Conservation (phyloP, 2,329 filamentous ascomycete genomes). For the Aspergillus ustus region DNA sequence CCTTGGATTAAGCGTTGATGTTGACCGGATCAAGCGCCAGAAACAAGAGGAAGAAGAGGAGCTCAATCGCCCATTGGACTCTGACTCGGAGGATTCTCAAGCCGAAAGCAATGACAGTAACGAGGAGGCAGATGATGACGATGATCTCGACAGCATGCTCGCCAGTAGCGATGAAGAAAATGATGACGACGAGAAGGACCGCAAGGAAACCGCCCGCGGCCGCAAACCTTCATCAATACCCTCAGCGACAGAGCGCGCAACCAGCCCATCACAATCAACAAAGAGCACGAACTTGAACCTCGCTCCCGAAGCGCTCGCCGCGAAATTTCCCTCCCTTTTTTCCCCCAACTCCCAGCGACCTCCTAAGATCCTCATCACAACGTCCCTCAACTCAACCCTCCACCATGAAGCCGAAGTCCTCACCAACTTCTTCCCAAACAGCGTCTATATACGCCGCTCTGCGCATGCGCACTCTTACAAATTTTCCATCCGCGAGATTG, state of each 20-base stretch:
- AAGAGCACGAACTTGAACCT: conserved; percentile 64
- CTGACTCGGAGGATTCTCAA: conserved; percentile 42
- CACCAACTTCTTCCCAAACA: conserved; percentile 79
- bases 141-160: conserved; percentile 78
- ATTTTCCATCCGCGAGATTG: conserved; percentile 90
- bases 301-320: conserved; percentile 63
- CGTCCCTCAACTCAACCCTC: conserved; percentile 83
- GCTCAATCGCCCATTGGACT: conserved; percentile 40
- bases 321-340: conserved; percentile 66
- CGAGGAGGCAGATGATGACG: conserved; percentile 47
- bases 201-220: conserved; percentile 45
- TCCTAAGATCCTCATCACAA: conserved; percentile 92
- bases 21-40: conserved; percentile 54
- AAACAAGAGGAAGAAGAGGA: conserved; percentile 52
- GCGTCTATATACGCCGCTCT: conserved; percentile 80
- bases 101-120: conserved; percentile 33
- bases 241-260: conserved; percentile 54
- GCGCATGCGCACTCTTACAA: conserved; percentile 84
- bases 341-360: conserved; percentile 55
- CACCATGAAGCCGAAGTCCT: conserved; percentile 82
- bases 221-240: conserved; percentile 40
- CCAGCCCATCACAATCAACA: conserved; percentile 60
- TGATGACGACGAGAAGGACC: conserved; percentile 54
- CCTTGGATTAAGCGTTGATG: conserved; percentile 53
- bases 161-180: conserved; percentile 58